Percentiles rank a stretch among this genome's conserved stretches.
Conservation (phyloP, 2,329 filamentous ascomycete genomes). For the Helotiales sp. region DNA sequence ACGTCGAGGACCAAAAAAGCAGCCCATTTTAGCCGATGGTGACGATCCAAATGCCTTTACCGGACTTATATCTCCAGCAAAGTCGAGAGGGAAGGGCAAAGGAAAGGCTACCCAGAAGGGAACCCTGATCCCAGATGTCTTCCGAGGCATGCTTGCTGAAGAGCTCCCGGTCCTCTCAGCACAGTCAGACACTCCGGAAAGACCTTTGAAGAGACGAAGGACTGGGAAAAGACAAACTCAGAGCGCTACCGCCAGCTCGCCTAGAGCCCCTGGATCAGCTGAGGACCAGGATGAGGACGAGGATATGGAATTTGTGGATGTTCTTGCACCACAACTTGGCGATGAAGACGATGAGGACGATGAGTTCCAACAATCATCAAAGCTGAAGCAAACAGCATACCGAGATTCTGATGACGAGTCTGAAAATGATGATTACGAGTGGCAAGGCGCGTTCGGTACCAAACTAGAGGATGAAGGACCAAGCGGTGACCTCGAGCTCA, state of each 20-base stretch:
- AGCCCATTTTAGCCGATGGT: not conserved
- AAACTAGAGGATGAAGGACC: constrained; percentile 30
- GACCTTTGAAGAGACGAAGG: constrained; percentile 39
- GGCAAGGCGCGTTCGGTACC: constrained; percentile 55
- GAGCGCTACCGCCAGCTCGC: constrained; percentile 8
- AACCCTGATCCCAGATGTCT: constrained; percentile 41
- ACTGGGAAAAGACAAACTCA: constrained; percentile 20
- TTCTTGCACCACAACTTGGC: constrained; percentile 17
- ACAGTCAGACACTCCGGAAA: constrained; percentile 33
- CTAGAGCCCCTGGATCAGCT: constrained; percentile 13
- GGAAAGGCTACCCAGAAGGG: constrained; percentile 11
- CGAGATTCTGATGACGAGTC: constrained; percentile 54
- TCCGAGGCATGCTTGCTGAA: constrained; percentile 46
- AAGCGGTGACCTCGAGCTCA: constrained; percentile 36
- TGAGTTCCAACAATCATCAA: constrained; percentile 22
- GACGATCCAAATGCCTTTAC: not conserved
- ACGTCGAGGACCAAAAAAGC: not conserved
- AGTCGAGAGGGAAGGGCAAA: constrained; percentile 19
- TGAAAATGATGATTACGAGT: constrained; percentile 57
- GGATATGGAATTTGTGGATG: constrained; percentile 34
- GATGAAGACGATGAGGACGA: constrained; percentile 7
- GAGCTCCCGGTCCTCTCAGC: constrained; percentile 31
- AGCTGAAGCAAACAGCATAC: constrained; percentile 39
- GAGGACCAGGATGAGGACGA: constrained; percentile 31
- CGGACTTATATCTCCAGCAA: not conserved